Evolutionary conservation across 2,329 filamentous ascomycete genomes (phyloP), one percentile per base, ranked within the genome.

Genomic region (Penicillium sp.): DNA sequence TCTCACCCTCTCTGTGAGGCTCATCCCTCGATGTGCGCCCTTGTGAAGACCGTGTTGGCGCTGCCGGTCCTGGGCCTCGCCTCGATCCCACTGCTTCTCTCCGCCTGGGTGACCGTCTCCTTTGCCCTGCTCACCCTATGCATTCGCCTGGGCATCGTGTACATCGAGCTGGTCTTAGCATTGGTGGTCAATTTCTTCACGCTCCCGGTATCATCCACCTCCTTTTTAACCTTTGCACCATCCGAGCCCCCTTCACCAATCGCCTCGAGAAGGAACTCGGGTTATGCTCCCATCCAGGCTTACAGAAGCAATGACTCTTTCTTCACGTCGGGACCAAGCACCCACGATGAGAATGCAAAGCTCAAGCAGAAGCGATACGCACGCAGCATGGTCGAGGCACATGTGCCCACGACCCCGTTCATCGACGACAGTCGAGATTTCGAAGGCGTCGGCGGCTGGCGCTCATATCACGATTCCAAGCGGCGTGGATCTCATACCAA

Each of bases 61-160:
- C 75, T 86, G 46, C 84, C 84, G n/a, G 77, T 86, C 62, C 74
- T 88, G 57, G 77, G 83, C 63, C 56, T 86, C 56, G 75, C 86
- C 62, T 84, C 84, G 20, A 71, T 87, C 11, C 85, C 86, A 8
- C 76, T 88, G 47, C 78, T 82, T 59, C 65, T 87, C 44, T 80
- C 84, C 48, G 86, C 86, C 46, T 80, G 78, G 56, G 71, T 87
- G 56, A 88, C 86, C 28, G 84, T 85, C 48, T 78, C 77, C 4
- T 60, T 87, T 43, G 83, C 86, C 35, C 81, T 86, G 57, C 75
- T 80, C 33, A 75, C 86, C 31, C 78, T 89, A 44, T 77, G 82
- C 63, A 70, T 86, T 55, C 79, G 85, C 22, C 79, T 85, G 22
- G 72, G 80, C 41, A 64, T 86, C 46, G 79, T 87, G 50, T 88